Percentiles rank a stretch among this genome's conserved stretches.
Evolutionary conservation across 2,329 filamentous ascomycete species (phyloP).

Genomic region (Colletotrichum salicis): DNA sequence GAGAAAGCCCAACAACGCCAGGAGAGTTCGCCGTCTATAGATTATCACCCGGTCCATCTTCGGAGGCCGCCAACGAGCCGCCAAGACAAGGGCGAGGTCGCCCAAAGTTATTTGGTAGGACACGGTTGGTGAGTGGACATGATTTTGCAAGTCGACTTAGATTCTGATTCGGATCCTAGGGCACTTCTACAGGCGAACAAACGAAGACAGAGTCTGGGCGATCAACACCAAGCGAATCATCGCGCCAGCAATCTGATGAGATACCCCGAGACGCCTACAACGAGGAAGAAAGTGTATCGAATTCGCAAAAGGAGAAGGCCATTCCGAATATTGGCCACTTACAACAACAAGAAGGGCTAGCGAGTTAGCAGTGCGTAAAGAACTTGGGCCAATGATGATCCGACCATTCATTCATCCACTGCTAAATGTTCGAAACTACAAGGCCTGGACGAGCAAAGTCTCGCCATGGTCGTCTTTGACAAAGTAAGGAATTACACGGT

Average conservation of each 20-base stretch:
- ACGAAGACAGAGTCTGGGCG: slow-evolving; percentile 8
- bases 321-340: slow-evolving; percentile 27
- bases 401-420: background rate
- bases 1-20: slow-evolving; percentile 26
- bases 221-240: slow-evolving; percentile 12
- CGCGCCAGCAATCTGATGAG: slow-evolving; percentile 12
- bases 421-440: background rate
- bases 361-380: slow-evolving; percentile 9
- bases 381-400: background rate
- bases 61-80: background rate
- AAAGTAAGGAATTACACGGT: too few species aligned
- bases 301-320: slow-evolving; percentile 20
- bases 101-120: slow-evolving; percentile 21
- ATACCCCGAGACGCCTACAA: slow-evolving; percentile 1
- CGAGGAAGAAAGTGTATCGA: slow-evolving; percentile 2
- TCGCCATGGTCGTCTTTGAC: background rate
- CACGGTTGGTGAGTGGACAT: slow-evolving; percentile 5
- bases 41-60: slow-evolving; percentile 16
- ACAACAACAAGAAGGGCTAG: slow-evolving; percentile 30
- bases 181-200: slow-evolving; percentile 5
- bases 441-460: background rate
- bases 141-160: background rate
- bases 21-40: slow-evolving; percentile 21
- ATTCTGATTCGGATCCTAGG: background rate
- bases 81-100: slow-evolving; percentile 21